These are phyloP conservation scores for Boletus huronensis DNA, from an alignment of 768 basidiomycete species.

Conservation along the genomic window DNA sequence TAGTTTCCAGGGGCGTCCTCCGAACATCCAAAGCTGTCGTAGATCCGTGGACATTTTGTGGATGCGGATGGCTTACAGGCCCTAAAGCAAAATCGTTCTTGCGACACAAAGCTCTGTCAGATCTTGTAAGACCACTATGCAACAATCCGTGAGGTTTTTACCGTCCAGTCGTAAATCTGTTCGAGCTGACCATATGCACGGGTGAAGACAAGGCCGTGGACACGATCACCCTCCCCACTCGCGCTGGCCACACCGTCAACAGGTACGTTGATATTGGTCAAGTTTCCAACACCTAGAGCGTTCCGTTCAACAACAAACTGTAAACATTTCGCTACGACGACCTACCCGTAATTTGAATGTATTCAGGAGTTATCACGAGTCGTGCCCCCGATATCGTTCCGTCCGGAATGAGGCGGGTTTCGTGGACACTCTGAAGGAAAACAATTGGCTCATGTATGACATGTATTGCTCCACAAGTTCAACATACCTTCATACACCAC, in stretches of 20 bases:
- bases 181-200: constrained; percentile 55
- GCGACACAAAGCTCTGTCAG: constrained; percentile 57
- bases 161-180: constrained; percentile 74
- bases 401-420: constrained; percentile 66
- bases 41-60: constrained; percentile 57
- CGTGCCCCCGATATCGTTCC: constrained; percentile 68
- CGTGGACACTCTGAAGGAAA: constrained; percentile 46
- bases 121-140: constrained; percentile 9
- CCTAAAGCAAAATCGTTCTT: constrained; percentile 65
- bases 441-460: background rate
- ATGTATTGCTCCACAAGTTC: background rate
- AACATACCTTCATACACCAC: constrained; percentile 47
- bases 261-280: constrained; percentile 64
- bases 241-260: constrained; percentile 55
- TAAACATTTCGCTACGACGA: constrained; percentile 10
- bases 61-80: constrained; percentile 60
- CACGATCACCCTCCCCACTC: constrained; percentile 54
- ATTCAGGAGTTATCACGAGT: constrained; percentile 71
- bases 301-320: constrained; percentile 15
- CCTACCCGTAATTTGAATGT: constrained; percentile 64
- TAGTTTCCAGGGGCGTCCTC: constrained; percentile 64
- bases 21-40: constrained; percentile 51
- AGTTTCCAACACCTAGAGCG: constrained; percentile 58
- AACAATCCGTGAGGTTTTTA: constrained; percentile 21
- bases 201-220: constrained; percentile 72